Evolutionary conservation across 208 protist species (phyloP), one percentile per base, ranked within the genome.

Genomic region (Leishmania aethiopica): DNA sequence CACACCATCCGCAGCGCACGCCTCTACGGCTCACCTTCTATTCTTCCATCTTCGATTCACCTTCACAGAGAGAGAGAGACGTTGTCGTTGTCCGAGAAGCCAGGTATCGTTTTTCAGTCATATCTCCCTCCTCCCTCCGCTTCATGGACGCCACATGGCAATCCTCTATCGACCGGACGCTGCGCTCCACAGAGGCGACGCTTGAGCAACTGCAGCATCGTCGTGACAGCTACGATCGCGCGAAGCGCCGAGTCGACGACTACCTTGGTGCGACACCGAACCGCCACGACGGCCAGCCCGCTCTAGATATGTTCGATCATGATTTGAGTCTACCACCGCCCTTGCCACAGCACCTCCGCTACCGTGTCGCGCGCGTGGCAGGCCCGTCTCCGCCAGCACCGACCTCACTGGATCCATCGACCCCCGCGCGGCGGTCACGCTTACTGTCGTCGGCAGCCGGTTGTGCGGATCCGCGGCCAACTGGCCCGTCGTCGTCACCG

Each of bases 171-270:
- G 88, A 91, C 78, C 84, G 80, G 35, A 91, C 87, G 60, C 82
- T 95, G 77, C 87, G 87, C 49, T 83, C 73, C 71, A 92, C 92
- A 13, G 85, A 87, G 72, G 89, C 82, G 32, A 92, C 86, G 25
- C 75, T 94, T 4, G 78, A 91, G 70, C 83, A 86, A 32, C 89
- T 95, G 64, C 86, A 90, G 74, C 77, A 86, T 53, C 89, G 86
- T 19, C 86, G 85, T 69, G 32, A 42, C 10, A 86, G 49, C 77
- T 88, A 89, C 78, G 81, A 92, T 64, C 67, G 59, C 10, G 80
- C 86, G 1, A 89, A 87, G 75, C 76, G 85, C 22, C 49, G 75
- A 17, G 72, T 90, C 22, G 72, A 84, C 51, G 71, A 87, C 45
- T 78, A 86, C 22, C 78, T 89, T 55, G 76, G 77, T 17, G 42